Evolutionary conservation across 2,329 filamentous ascomycete species (phyloP).

Genomic region (Fusarium camptoceras): DNA sequence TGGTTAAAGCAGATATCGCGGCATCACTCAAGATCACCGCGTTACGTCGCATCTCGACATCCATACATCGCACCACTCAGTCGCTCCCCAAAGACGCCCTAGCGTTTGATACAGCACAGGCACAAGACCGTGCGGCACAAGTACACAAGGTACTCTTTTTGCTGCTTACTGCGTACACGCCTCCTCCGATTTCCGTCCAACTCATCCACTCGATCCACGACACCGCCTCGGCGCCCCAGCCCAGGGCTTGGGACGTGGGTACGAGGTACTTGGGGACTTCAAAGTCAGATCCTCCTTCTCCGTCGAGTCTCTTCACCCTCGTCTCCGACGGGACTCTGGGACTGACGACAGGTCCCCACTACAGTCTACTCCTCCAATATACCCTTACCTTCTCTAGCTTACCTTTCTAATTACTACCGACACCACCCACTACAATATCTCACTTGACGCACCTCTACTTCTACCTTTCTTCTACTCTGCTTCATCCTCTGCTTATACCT

Average conservation of each 20-base stretch:
- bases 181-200: conserved; percentile 39
- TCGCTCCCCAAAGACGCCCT: conserved; percentile 2
- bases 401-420: conserved; percentile 43
- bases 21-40: conserved; percentile 36
- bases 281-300: conserved; percentile 40
- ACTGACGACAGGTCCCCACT: conserved; percentile 45
- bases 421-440: conserved; percentile 42
- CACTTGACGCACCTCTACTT: conserved; percentile 37
- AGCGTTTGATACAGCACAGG: conserved; percentile 32
- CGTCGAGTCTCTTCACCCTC: conserved; percentile 38
- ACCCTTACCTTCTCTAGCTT: conserved; percentile 43
- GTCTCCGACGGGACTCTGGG: conserved; percentile 32
- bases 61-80: conserved; percentile 34
- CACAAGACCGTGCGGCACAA: conserved; percentile 37
- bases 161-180: conserved; percentile 28
- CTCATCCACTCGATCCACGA: conserved; percentile 46
- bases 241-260: conserved; percentile 43
- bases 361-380: conserved; percentile 40
- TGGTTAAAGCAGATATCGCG: conserved; percentile 34
- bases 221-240: conserved; percentile 46
- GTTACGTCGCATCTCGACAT: conserved; percentile 29
- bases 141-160: conserved; percentile 13
- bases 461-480: conserved; percentile 28
- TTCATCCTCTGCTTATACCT: conserved; percentile 22
- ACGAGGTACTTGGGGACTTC: conserved; percentile 39